phyloP scores from a whole-genome alignment of 2,329 filamentous ascomycete species.

The Didymella segeticola region DNA sequence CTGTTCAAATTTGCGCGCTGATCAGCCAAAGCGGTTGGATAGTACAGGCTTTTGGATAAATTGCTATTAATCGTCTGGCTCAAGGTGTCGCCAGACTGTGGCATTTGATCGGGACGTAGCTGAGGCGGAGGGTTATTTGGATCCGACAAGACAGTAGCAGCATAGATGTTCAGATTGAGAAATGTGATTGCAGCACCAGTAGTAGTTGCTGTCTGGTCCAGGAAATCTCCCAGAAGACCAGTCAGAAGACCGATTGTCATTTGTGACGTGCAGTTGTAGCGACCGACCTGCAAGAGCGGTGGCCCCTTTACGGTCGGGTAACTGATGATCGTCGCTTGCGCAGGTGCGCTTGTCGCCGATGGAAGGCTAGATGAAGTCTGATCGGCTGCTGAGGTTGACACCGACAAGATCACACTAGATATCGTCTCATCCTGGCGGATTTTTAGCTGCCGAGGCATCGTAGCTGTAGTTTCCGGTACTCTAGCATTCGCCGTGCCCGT shows the following conservation, averaged over 20 bases:
- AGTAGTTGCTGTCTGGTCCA: conserved; percentile 60
- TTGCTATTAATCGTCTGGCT: conserved; percentile 57
- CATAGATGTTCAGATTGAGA: conserved; percentile 66
- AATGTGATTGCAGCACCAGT: conserved; percentile 62
- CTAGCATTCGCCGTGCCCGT: conserved; percentile 25
- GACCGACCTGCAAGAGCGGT: conserved; percentile 57
- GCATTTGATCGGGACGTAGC: conserved; percentile 54
- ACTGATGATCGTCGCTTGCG: conserved; percentile 24
- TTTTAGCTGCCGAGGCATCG: not conserved
- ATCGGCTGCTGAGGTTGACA: not conserved
- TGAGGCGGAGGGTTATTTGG: conserved; percentile 53
- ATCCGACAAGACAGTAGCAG: conserved; percentile 49
- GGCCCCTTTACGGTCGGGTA: conserved; percentile 30
- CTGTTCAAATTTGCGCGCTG: conserved; percentile 64
- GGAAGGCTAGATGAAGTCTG: not conserved
- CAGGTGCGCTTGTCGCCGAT: conserved; percentile 9
- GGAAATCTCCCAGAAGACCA: conserved; percentile 59
- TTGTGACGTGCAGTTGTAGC: conserved; percentile 59
- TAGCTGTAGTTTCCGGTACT: conserved; percentile 19
- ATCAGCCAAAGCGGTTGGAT: conserved; percentile 55
- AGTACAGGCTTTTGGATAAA: conserved; percentile 62
- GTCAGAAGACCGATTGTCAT: conserved; percentile 60
- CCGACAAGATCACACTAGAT: not conserved
- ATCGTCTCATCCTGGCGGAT: not conserved
- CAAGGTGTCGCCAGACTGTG: conserved; percentile 53